A percentile compares a stretch with the other conserved stretches of the same genome.
Evolutionary conservation across 371 early-diverging fungal genomes (phyloP).

Genomic region (Conidiobolus incongruus): DNA sequence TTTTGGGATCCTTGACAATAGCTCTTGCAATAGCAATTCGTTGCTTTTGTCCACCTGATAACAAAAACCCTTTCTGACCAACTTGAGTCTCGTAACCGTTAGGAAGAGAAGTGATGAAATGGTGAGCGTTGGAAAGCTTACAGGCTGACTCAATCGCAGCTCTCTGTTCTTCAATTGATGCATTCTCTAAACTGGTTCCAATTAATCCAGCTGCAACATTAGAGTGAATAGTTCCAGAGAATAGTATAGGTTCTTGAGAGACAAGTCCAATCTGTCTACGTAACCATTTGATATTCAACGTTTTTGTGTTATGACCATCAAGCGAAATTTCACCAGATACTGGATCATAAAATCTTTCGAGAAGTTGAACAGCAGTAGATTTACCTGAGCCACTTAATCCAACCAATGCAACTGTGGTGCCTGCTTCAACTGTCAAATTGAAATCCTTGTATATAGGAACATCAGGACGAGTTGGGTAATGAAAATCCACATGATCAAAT

Average conservation of each 20-base stretch:
- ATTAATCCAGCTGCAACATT: conserved; percentile 44
- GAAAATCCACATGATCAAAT: conserved; percentile 39
- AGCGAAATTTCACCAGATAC: conserved; percentile 16
- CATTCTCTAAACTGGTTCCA: conserved; percentile 8
- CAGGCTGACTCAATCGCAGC: conserved; percentile 21
- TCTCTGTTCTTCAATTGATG: conserved; percentile 7
- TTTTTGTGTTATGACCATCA: conserved; percentile 31
- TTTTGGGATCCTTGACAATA: no score
- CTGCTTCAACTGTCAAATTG: conserved; percentile 28
- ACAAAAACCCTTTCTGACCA: no score
- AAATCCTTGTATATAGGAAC: conserved; percentile 50
- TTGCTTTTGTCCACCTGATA: no score
- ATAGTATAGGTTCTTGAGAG: conserved; percentile 71
- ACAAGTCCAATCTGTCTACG: conserved; percentile 59
- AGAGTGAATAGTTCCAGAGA: conserved; percentile 61
- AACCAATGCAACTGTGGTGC: conserved; percentile 60
- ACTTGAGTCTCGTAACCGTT: conserved; percentile 43
- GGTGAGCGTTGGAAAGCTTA: conserved; percentile 40
- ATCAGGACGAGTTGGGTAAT: conserved; percentile 65
- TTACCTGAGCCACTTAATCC: no score
- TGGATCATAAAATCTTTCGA: conserved; percentile 58
- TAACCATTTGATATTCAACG: conserved; percentile 28
- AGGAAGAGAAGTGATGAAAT: conserved; percentile 47
- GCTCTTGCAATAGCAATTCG: no score
- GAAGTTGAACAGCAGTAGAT: conserved; percentile 32